Conservation (phyloP, 202 grass and related monocot species). For the Brachypodium distachyon region DNA sequence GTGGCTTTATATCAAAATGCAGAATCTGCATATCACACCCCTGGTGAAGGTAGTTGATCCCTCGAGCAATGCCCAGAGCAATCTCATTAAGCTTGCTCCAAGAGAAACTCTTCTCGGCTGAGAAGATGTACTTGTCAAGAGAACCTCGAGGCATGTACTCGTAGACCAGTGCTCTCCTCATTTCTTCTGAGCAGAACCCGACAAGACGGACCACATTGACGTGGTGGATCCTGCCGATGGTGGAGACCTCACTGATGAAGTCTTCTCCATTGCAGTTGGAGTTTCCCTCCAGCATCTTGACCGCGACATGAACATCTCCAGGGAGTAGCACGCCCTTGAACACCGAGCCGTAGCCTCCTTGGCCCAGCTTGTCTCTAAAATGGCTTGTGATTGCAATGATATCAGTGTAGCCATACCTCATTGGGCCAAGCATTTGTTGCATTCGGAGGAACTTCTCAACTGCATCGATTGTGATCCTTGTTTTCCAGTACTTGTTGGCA, state of each 20-base stretch:
- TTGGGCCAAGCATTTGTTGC: no score
- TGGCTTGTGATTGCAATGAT: slow-evolving; percentile 25
- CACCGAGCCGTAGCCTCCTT: slow-evolving; percentile 25
- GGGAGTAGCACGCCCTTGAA: slow-evolving; percentile 16
- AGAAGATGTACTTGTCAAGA: neutral
- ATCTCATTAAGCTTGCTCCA: neutral
- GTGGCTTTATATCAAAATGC: neutral
- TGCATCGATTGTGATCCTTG: neutral
- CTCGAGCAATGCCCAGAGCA: neutral
- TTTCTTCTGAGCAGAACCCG: slow-evolving; percentile 27
- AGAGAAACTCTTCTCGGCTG: neutral
- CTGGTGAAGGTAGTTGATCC: neutral
- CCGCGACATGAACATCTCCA: slow-evolving; percentile 1
- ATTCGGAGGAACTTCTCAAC: slow-evolving; percentile 15
- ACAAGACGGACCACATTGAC: slow-evolving; percentile 38
- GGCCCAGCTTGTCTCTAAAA: slow-evolving; percentile 21
- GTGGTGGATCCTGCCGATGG: slow-evolving; percentile 30
- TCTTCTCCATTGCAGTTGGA: slow-evolving; percentile 33
- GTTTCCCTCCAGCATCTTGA: slow-evolving; percentile 22
- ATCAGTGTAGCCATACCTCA: neutral
- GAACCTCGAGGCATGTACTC: neutral
- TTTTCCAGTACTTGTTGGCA: neutral
- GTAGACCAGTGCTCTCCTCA: neutral
- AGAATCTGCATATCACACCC: neutral
- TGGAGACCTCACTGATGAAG: slow-evolving; percentile 32